These are phyloP conservation scores for Cladophialophora bantiana DNA, from an alignment of 2,329 filamentous ascomycete genomes.

Conservation along the genomic window DNA sequence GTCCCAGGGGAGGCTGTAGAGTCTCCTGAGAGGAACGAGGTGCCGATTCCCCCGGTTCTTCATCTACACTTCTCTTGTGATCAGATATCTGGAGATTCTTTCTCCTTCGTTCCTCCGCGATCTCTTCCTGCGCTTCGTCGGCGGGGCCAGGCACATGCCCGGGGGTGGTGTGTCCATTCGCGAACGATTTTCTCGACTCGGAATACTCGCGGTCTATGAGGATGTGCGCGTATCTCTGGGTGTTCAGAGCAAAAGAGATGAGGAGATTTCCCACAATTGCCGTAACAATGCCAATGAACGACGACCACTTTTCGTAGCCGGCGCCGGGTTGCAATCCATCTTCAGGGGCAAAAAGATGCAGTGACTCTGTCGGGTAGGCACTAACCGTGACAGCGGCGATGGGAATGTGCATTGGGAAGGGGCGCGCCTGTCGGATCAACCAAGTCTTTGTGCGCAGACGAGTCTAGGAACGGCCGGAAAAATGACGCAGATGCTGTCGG, in stretches of 20 bases:
- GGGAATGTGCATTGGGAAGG: conserved; percentile 26
- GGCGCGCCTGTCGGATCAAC: not conserved
- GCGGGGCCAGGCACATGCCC: conserved; percentile 30
- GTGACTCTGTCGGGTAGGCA: conserved; percentile 3
- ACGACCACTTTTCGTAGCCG: conserved; percentile 70
- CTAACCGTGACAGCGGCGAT: conserved; percentile 6
- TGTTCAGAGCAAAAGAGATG: conserved; percentile 94
- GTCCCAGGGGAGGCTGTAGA: conserved; percentile 14
- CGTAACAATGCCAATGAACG: conserved; percentile 90
- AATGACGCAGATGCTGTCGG: conserved; percentile 1
- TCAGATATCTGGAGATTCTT: conserved; percentile 23
- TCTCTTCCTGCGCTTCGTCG: conserved; percentile 32
- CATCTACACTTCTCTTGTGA: conserved; percentile 19
- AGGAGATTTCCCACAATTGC: conserved; percentile 92
- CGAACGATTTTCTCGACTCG: conserved; percentile 48
- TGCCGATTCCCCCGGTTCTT: conserved; percentile 32
- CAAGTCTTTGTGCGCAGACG: not conserved
- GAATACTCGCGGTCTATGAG: conserved; percentile 75
- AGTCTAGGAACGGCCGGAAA: not conserved
- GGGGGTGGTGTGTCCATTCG: conserved; percentile 13
- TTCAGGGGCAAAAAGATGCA: not conserved
- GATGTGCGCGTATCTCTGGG: conserved; percentile 94
- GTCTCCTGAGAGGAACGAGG: conserved; percentile 12
- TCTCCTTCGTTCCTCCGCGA: conserved; percentile 33
- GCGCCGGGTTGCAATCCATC: conserved; percentile 20